These are phyloP conservation scores for Tolypocladium tundrense DNA, from an alignment of 2,329 filamentous ascomycete species.

Conservation along the genomic window DNA sequence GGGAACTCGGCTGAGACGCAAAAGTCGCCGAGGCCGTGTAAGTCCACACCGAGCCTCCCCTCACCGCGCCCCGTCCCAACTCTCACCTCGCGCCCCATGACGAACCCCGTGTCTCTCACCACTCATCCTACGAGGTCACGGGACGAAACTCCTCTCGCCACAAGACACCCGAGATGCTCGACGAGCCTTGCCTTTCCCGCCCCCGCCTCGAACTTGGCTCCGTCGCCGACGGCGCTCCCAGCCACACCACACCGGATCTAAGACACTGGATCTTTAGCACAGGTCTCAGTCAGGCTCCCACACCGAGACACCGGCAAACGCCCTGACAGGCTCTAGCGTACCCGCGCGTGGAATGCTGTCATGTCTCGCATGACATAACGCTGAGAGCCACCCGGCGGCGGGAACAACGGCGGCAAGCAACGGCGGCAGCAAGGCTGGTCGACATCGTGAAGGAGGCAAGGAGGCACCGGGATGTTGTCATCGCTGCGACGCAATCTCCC, in stretches of 20 bases:
- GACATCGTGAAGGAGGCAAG: neutral
- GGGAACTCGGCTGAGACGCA: neutral
- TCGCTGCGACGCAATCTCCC: neutral
- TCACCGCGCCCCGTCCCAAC: neutral
- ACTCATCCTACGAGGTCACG: neutral
- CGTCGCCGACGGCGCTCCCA: neutral
- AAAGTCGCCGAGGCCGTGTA: too few relatives aligned
- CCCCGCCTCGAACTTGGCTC: neutral
- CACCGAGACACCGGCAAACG: neutral
- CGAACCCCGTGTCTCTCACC: neutral
- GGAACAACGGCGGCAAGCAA: neutral
- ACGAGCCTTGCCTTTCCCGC: neutral
- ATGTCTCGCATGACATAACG: neutral
- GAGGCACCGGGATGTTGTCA: neutral
- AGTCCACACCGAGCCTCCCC: neutral
- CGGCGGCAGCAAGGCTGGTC: neutral
- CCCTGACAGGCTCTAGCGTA: too few relatives aligned
- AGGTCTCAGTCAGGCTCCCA: neutral
- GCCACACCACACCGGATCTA: neutral
- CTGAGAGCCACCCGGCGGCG: neutral
- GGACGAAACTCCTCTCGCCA: neutral
- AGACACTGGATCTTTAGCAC: neutral
- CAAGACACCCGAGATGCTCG: neutral
- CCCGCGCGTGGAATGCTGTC: neutral
- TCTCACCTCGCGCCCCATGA: neutral